Conservation (phyloP, 441 rosid species). For the Euphorbia schlechtendalii region DNA sequence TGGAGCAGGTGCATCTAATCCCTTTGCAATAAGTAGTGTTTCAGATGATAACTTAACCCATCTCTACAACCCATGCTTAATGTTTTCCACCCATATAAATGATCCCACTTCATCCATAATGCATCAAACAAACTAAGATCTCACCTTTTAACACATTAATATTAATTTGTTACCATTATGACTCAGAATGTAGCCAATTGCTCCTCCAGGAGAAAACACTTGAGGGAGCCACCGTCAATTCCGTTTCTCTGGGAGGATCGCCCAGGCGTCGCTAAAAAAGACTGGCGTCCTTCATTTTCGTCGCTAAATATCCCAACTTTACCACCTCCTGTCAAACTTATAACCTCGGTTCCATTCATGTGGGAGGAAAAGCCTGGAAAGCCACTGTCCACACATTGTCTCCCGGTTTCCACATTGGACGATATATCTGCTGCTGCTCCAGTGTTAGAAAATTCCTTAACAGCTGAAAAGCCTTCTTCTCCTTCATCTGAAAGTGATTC, state of each 20-base stretch:
- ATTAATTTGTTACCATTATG: conserved; percentile 24
- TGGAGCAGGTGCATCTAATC: conserved; percentile 33
- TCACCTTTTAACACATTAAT: no score
- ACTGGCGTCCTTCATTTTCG: conserved; percentile 57
- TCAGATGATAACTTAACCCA: conserved; percentile 25
- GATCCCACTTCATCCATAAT: not conserved
- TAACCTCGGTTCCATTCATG: conserved; percentile 61
- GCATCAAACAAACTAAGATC: not conserved
- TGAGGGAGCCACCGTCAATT: conserved; percentile 61
- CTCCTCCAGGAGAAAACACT: conserved; percentile 30
- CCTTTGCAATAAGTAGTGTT: conserved; percentile 14
- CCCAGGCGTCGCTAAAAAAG: conserved; percentile 70
- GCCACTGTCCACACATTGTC: conserved; percentile 42
- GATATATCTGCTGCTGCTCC: conserved; percentile 40
- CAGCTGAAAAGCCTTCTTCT: conserved; percentile 35
- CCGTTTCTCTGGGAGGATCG: conserved; percentile 81
- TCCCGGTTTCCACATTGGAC: conserved; percentile 27
- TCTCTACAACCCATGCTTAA: not conserved
- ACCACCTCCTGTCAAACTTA: conserved; percentile 47
- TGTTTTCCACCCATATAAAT: not conserved
- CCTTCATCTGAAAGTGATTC: conserved; percentile 52
- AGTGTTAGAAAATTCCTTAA: conserved; percentile 20
- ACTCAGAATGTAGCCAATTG: conserved; percentile 21
- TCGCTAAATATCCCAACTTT: conserved; percentile 20
- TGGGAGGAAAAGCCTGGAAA: conserved; percentile 84